Conservation (phyloP, 2,329 filamentous ascomycete species). For the Aspergillus sp. region DNA sequence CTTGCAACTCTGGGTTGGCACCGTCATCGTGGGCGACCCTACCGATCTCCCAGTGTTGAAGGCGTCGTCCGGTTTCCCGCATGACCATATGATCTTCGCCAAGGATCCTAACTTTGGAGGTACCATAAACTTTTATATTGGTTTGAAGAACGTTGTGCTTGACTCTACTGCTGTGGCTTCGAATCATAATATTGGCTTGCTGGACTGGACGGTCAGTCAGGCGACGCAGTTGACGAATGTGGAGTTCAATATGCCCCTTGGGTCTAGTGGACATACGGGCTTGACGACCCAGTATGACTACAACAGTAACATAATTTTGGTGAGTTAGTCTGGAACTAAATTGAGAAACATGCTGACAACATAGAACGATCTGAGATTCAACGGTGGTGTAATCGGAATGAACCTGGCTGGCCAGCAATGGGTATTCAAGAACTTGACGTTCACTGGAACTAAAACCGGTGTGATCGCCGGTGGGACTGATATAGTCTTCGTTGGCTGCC, state of each 20-base stretch:
- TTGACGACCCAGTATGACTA: slow-evolving; percentile 26
- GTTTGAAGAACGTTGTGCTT: slow-evolving; percentile 34
- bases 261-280: slow-evolving; percentile 28
- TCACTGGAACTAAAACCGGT: slow-evolving; percentile 55
- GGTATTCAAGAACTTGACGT: slow-evolving; percentile 46
- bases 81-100: slow-evolving; percentile 53
- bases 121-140: slow-evolving; percentile 33
- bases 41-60: slow-evolving; percentile 47
- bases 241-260: slow-evolving; percentile 31
- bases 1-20: slow-evolving; percentile 27
- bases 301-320: slow-evolving; percentile 23
- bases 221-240: slow-evolving; percentile 35
- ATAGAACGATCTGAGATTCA: slow-evolving; percentile 21
- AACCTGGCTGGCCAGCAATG: slow-evolving; percentile 28
- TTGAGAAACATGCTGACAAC: slow-evolving; percentile 1
- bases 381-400: slow-evolving; percentile 26
- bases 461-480: slow-evolving; percentile 41
- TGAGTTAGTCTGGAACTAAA: slow-evolving; percentile 10
- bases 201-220: slow-evolving; percentile 38
- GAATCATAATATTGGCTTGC: slow-evolving; percentile 21
- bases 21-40: slow-evolving; percentile 35
- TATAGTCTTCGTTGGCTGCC: slow-evolving; percentile 20
- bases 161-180: slow-evolving; percentile 29
- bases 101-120: slow-evolving; percentile 27
- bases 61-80: slow-evolving; percentile 47